Percentiles rank a stretch among this genome's conserved stretches.
Conservation (phyloP, 2,329 filamentous ascomycete genomes). For the Stemphylium lycopersici region DNA sequence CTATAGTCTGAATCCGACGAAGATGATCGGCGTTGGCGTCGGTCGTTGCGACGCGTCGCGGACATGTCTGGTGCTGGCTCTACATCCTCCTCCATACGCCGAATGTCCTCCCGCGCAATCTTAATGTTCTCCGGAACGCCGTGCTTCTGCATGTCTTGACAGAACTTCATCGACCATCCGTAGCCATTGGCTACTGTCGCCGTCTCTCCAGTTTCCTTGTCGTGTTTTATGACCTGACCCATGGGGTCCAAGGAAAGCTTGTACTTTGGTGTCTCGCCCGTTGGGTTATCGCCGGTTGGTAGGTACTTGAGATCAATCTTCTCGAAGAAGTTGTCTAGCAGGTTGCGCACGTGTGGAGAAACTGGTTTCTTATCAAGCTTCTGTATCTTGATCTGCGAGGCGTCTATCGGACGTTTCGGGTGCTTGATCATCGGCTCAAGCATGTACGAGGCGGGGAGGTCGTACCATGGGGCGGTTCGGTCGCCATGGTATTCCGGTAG, state of each 20-base stretch:
- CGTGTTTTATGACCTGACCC: conserved; percentile 69
- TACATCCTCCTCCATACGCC: conserved; percentile 24
- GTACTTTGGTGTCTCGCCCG: conserved; percentile 52
- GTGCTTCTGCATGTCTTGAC: conserved; percentile 74
- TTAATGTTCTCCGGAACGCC: conserved; percentile 31
- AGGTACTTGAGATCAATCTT: conserved; percentile 58
- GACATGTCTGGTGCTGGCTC: conserved; percentile 7
- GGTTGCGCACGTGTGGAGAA: conserved; percentile 69
- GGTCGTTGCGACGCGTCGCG: conserved; percentile 14
- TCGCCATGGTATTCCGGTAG: conserved; percentile 82
- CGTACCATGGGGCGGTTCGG: conserved; percentile 74
- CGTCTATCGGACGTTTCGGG: conserved; percentile 74
- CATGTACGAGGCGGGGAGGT: conserved; percentile 81
- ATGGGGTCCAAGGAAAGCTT: conserved; percentile 66
- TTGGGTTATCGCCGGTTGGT: conserved; percentile 51
- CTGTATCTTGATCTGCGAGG: conserved; percentile 66
- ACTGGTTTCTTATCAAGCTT: conserved; percentile 71
- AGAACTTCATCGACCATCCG: conserved; percentile 83
- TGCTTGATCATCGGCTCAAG: conserved; percentile 79
- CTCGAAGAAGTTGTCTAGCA: conserved; percentile 73
- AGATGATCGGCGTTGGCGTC: conserved; percentile 18
- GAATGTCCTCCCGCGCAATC: conserved; percentile 26
- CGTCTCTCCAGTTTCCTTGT: conserved; percentile 70
- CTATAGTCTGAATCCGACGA: conserved; percentile 24
- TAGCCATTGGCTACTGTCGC: conserved; percentile 78